Evolutionary conservation across 129 eudicot species (phyloP).

Genomic region (Flaveria sonorensis): DNA sequence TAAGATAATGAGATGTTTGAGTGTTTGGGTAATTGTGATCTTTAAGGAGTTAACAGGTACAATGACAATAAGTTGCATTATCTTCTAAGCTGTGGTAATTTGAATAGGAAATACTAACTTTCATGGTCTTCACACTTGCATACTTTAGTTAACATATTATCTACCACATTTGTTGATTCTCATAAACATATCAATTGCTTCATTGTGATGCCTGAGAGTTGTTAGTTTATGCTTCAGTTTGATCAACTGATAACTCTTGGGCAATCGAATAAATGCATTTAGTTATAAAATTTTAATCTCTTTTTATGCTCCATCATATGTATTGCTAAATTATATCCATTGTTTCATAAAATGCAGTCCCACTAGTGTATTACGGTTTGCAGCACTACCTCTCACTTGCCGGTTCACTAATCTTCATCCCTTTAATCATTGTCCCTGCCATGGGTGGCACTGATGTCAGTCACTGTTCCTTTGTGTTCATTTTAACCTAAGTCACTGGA

Average conservation of each 20-base stretch:
- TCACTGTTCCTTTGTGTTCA: constrained; percentile 11
- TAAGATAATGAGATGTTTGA: not conserved
- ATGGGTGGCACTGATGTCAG: constrained; percentile 99
- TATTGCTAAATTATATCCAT: not conserved
- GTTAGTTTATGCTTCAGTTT: not conserved
- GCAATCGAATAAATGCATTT: not conserved
- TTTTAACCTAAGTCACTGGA: constrained; percentile 3
- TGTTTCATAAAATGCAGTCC: constrained; percentile 51
- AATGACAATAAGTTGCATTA: no score
- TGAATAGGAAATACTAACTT: not conserved
- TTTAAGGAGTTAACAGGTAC: no score
- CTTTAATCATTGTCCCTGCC: constrained; percentile 74
- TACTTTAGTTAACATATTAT: not conserved
- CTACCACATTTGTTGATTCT: not conserved
- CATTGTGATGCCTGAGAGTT: not conserved
- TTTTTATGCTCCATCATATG: not conserved
- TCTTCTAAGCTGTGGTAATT: no score
- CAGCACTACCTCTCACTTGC: constrained; percentile 89
- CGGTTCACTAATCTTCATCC: constrained; percentile 82
- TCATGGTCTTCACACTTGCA: not conserved
- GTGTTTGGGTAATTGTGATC: no score
- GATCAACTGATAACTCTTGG: no score
- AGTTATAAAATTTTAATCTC: not conserved
- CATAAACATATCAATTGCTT: not conserved
- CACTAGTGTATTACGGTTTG: constrained; percentile 64